Evolutionary conservation across 2,329 filamentous ascomycete species (phyloP).

Genomic region (Ascocoryne sarcoides): DNA sequence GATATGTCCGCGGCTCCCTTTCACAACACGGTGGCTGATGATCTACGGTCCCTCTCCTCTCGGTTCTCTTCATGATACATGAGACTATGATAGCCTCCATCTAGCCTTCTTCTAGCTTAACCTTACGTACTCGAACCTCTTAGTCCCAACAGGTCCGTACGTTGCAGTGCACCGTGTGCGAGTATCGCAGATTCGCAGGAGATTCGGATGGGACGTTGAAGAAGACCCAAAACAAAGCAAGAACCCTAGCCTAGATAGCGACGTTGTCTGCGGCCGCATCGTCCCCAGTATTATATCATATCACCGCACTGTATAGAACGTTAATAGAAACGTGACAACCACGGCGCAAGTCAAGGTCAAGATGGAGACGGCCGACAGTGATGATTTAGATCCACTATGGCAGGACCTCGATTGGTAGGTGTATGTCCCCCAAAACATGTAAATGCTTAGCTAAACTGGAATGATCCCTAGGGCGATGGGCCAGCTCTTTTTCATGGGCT

Average conservation of each 20-base stretch:
- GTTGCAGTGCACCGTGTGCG: background rate
- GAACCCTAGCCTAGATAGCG: background rate
- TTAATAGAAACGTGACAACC: slow-evolving; percentile 8
- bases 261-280: background rate
- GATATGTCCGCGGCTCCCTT: no score
- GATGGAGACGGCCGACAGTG: slow-evolving; percentile 44
- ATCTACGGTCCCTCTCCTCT: no score
- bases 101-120: no score
- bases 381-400: slow-evolving; percentile 27
- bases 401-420: slow-evolving; percentile 26
- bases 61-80: no score
- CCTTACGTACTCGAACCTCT: no score
- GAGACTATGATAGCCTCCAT: no score
- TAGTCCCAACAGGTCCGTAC: no score
- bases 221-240: background rate
- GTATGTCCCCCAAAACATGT: slow-evolving; percentile 1
- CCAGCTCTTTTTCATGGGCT: slow-evolving; percentile 72
- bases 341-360: slow-evolving; percentile 22
- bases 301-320: no score
- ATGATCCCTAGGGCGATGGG: slow-evolving; percentile 52
- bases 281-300: no score
- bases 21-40: no score
- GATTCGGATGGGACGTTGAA: background rate
- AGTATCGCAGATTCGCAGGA: background rate
- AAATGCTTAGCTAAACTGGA: slow-evolving; percentile 7